A percentile compares a stretch with the other conserved stretches of the same genome.
Evolutionary conservation across 192 early-diverging fungal species (phyloP).

Genomic region (Linnemannia schmuckeri): DNA sequence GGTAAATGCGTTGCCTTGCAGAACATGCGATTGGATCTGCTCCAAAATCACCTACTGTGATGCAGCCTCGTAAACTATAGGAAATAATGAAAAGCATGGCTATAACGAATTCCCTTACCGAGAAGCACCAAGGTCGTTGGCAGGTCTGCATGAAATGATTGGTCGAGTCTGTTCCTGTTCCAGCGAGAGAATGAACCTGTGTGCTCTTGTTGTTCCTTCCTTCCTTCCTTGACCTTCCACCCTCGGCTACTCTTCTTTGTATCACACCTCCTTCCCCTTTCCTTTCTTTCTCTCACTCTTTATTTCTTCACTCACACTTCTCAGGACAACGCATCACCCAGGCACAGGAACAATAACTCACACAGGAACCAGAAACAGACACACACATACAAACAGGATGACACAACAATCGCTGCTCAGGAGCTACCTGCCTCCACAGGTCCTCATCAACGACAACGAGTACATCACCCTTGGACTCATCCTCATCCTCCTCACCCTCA

Average conservation of each 20-base stretch:
- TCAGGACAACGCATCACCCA: not conserved
- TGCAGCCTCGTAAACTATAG: not conserved
- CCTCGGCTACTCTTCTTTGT: not conserved
- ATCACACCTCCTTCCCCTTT: not conserved
- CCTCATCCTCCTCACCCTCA: slow-evolving; percentile 17
- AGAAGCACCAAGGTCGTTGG: not conserved
- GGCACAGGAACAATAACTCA: not conserved
- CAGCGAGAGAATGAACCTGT: not conserved
- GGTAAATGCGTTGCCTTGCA: not conserved
- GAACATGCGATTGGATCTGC: not conserved
- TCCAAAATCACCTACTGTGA: not conserved
- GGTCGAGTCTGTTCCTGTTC: not conserved
- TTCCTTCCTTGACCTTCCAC: not conserved
- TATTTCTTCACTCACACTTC: not conserved
- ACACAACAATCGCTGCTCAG: slow-evolving; percentile 18
- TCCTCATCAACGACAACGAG: slow-evolving; percentile 46
- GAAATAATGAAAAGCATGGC: not conserved
- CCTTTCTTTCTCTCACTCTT: not conserved
- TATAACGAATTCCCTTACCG: not conserved
- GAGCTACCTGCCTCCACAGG: slow-evolving; percentile 27
- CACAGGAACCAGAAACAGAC: not conserved
- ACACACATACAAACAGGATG: slow-evolving; percentile 1
- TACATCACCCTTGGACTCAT: slow-evolving; percentile 25
- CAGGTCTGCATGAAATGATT: not conserved
- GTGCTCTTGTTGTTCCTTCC: not conserved